Base-by-base conservation (phyloP, 371 early-diverging fungal species). In the Zychaea mexicana region DNA sequence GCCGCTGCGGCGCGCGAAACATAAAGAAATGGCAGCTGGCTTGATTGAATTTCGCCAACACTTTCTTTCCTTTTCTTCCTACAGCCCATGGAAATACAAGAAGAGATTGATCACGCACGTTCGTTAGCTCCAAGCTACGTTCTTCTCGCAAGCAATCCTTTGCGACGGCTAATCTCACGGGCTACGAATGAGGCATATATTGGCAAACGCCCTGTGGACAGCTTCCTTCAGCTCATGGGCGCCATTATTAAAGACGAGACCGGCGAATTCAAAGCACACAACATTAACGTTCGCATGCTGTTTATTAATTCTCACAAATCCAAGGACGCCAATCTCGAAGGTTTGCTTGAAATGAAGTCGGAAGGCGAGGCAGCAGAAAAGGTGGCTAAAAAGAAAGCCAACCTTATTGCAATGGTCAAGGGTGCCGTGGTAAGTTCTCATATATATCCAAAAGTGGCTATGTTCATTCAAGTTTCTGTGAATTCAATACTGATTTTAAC, bases 261-360 rank as follows among this genome's bases (percentile, higher is more conserved):
- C 26, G 58, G 30, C 15, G 49, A 61, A 17, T 71, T 77, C 54
- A 28, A 53, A 1, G 36, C 60, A 12, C 27, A 60, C 15, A 54
- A 74, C 15, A 61, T 77, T 30, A 60, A 66, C 19, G 55, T 65
- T 13, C 61, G 69, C 2, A 32, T 57, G 26, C 45, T 73, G 10
- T 72, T 74, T 54, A 62, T 76, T 52, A 76, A 78, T 49, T 65
- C 74, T 38, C 47, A 76, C 17, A 78, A 78, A 45, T 62, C 74
- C 0, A 61, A 64, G 24, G 79, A 79, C 21, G 60, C 53, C 8
- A 53, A 69, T 15, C 56, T 72, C 33, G 81, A 81, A 54, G 66
- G 65, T 2, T 36, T 74, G 32, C 61, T 57, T n/a, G 81, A 80
- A 67, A 19, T 67, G 9, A 65, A 68, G 12, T 59, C 49, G 9